Evolutionary conservation across 108 stramenopile species (phyloP).

Genomic region (Cyclotella atomus): DNA sequence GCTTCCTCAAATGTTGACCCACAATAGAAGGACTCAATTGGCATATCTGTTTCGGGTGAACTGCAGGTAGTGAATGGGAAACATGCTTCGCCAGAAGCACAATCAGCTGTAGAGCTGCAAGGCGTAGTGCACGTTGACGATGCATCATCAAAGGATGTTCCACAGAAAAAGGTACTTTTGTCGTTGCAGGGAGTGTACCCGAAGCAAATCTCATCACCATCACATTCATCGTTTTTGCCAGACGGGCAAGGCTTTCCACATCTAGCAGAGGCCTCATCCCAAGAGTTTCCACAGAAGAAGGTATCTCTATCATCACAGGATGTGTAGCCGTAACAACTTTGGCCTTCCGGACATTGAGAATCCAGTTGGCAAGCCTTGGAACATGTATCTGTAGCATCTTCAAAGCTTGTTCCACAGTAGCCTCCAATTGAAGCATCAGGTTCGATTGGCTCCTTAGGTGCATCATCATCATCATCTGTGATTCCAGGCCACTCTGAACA

Average conservation of each 20-base stretch:
- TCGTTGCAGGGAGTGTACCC: slow-evolving; percentile 37
- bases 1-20: slow-evolving; percentile 50
- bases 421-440: slow-evolving; percentile 21
- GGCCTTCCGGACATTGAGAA: slow-evolving; percentile 70
- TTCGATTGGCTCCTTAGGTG: neutral
- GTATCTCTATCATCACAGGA: slow-evolving; percentile 63
- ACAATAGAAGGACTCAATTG: slow-evolving; percentile 56
- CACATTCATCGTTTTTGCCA: slow-evolving; percentile 46
- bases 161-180: slow-evolving; percentile 29
- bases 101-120: slow-evolving; percentile 29
- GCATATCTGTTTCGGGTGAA: slow-evolving; percentile 43
- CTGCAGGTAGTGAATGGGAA: slow-evolving; percentile 51
- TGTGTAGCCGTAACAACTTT: slow-evolving; percentile 86
- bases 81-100: slow-evolving; percentile 42
- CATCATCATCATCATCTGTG: neutral
- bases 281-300: slow-evolving; percentile 48
- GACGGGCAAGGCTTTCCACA: slow-evolving; percentile 43
- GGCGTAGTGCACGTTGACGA: slow-evolving; percentile 8
- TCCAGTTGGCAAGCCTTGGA: slow-evolving; percentile 66
- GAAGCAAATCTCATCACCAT: slow-evolving; percentile 42
- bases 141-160: slow-evolving; percentile 23
- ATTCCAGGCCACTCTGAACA: neutral
- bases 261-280: slow-evolving; percentile 46
- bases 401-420: slow-evolving; percentile 79
- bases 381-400: slow-evolving; percentile 76